Base-by-base conservation (phyloP, 2,329 filamentous ascomycete genomes). In the Teratosphaeriaceae sp. region DNA sequence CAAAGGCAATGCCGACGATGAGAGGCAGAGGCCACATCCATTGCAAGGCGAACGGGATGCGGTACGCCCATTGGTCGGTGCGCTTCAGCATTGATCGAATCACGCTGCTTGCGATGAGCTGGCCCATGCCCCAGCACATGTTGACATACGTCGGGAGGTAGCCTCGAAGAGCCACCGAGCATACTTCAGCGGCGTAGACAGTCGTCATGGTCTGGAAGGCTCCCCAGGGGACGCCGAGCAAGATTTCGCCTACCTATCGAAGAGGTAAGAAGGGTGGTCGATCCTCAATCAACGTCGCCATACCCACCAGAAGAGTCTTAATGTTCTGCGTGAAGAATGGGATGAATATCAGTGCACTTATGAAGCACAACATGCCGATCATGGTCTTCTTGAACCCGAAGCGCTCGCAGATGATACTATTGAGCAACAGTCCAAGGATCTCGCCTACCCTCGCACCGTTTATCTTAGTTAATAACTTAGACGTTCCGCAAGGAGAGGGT, bases 371-470 rank as follows among this genome's bases (percentile, higher is more conserved):
- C 21, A 76, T 78, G 16, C 55, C 66, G 43, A 84, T 74, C 48
- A 84, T 73, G 15, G 79, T 82, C 55, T 75, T 53, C 19, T 52
- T 50, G 29, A 54, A 59, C 6, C 60, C 60, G 23, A 50, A 56
- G 5, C 46, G 43, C 61, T 85, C 80, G n/a, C 79, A 79, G 38
- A 83, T 62, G 60, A 72, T 79, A 33, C 82, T 82, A 57, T 83
- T 84, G 59, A 84, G 68, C 51, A 82, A 66, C 36, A 84, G 69
- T 15, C 82, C 82, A 43, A 85, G 71, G 42, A 86, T 79, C 56
- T 82, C 60, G 42, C 54, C 54, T 2, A 53, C 42, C 43, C 74
- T 71, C 38, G 74, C 74, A 21, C 74, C 78, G 43, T 77, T 78
- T 5, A 69, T 72, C 2, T n/a, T n/a, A n/a, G n/a, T n/a, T n/a